Evolutionary conservation across 1,284 basidiomycete genomes (phyloP), one percentile per base, ranked within the genome.

Genomic region (Papiliotrema nemorosa): DNA sequence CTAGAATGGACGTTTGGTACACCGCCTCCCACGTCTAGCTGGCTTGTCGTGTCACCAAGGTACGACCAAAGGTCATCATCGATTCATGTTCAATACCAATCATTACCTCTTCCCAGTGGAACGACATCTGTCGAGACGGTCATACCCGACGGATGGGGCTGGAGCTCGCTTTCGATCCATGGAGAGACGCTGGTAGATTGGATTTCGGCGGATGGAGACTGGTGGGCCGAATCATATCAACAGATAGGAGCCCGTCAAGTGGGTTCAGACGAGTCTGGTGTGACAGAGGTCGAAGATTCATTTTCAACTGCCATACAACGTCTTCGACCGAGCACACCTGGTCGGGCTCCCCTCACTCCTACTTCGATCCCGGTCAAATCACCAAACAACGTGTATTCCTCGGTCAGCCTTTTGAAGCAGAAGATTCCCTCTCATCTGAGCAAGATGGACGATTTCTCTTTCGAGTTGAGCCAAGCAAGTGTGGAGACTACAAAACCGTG

Each of bases 141-240:
- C 21, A 41, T 67, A 0, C 70, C 67, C 0, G 51, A 58, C 1
- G 67, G 63, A 5, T 72, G 70, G 70, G 67, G 60, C 9, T 72
- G 70, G 70, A 50, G 48, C 1, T 50, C 58, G 2, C 50, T 72
- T 3, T 46, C 51, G 13, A 64, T 70, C 24, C 46, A 54, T 18
- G 66, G 59, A 2, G 62, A 66, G n/a, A 52, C 53, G 3, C 54
- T 70, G 10, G 27, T 48, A 3, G 52, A 47, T 5, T 72, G 68
- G 68, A 44, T 50, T 14, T 66, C 63, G 24, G 47, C 53, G 1
- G 66, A 70, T 42, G 51, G 52, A 3, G 55, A 56, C 12, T 60
- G 57, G 52, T 53, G 53, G 42, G 55, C 54, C 22, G 21, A 42
- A 12, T 9, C 20, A 49, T 57, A 43, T 26, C 51, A 47, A 47